Conservation (phyloP, 176 grass and related monocot species). For the Carex pumila region DNA sequence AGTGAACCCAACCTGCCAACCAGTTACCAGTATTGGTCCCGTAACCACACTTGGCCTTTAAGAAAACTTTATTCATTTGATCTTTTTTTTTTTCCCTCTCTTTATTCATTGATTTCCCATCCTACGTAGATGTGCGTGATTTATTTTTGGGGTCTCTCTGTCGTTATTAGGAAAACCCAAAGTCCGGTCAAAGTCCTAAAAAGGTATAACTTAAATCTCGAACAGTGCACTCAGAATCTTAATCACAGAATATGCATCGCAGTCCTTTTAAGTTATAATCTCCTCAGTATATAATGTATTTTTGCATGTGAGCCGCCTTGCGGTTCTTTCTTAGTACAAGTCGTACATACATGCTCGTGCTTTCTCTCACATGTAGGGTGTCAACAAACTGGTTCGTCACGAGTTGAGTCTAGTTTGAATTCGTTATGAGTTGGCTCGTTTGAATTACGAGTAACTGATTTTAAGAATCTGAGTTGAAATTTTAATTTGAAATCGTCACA, state of each 20-base stretch:
- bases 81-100: no score
- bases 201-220: neutral
- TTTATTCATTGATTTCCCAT: neutral
- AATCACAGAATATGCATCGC: neutral
- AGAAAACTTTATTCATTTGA: neutral
- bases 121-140: neutral
- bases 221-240: neutral
- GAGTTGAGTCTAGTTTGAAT: no score
- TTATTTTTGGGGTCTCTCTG: slow-evolving; percentile 6
- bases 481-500: no score
- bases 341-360: no score
- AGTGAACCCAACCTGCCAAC: neutral
- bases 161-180: slow-evolving; percentile 1
- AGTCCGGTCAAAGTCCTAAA: slow-evolving; percentile 13
- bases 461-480: no score
- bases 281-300: neutral
- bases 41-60: neutral
- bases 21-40: neutral
- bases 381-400: no score
- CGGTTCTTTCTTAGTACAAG: no score
- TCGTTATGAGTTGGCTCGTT: no score
- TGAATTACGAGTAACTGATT: no score
- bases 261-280: neutral
- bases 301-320: no score
- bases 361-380: no score